Evolutionary conservation across 225 moss, liverwort and hornwort genomes (phyloP).

Genomic region (Anthoceros angustus): DNA sequence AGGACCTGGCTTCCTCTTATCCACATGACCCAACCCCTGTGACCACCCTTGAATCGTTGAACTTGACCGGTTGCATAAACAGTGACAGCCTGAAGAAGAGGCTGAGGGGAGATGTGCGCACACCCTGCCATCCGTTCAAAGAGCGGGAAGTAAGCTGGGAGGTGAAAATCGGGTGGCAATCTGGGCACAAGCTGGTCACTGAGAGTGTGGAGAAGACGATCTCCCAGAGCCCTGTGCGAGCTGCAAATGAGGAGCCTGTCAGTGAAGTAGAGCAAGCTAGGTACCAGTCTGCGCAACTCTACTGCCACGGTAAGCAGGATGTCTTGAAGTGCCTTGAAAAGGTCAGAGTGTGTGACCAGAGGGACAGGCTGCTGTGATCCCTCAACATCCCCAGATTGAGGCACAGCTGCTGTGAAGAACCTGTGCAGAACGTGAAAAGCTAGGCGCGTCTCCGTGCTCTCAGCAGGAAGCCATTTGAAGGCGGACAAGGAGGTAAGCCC

Average conservation of each 20-base stretch:
- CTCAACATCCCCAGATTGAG: slow-evolving; percentile 35
- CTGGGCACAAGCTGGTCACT: slow-evolving; percentile 70
- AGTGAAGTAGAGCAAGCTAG: slow-evolving; percentile 62
- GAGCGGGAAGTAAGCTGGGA: slow-evolving; percentile 83
- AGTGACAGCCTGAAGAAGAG: slow-evolving; percentile 58
- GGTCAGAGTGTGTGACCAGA: slow-evolving; percentile 34
- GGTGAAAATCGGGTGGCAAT: slow-evolving; percentile 36
- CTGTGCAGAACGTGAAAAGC: slow-evolving; percentile 73
- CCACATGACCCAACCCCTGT: slow-evolving; percentile 28
- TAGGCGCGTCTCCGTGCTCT: slow-evolving; percentile 79
- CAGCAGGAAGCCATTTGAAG: slow-evolving; percentile 81
- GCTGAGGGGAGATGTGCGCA: slow-evolving; percentile 49
- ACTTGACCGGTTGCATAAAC: slow-evolving; percentile 55
- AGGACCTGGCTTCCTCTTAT: slow-evolving; percentile 45
- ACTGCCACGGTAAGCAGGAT: slow-evolving; percentile 62
- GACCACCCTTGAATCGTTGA: slow-evolving; percentile 38
- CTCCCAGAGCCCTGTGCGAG: slow-evolving; percentile 52
- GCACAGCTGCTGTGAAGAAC: slow-evolving; percentile 61
- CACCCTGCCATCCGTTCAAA: slow-evolving; percentile 78
- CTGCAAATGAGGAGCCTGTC: slow-evolving; percentile 71
- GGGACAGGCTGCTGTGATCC: slow-evolving; percentile 20
- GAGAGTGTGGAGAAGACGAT: slow-evolving; percentile 68
- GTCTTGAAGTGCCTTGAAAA: slow-evolving; percentile 57
- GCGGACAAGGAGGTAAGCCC: slow-evolving; percentile 72
- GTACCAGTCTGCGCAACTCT: slow-evolving; percentile 50